These are phyloP conservation scores for Sporothrix pallida DNA, from an alignment of 2,329 filamentous ascomycete genomes.

Conservation along the genomic window DNA sequence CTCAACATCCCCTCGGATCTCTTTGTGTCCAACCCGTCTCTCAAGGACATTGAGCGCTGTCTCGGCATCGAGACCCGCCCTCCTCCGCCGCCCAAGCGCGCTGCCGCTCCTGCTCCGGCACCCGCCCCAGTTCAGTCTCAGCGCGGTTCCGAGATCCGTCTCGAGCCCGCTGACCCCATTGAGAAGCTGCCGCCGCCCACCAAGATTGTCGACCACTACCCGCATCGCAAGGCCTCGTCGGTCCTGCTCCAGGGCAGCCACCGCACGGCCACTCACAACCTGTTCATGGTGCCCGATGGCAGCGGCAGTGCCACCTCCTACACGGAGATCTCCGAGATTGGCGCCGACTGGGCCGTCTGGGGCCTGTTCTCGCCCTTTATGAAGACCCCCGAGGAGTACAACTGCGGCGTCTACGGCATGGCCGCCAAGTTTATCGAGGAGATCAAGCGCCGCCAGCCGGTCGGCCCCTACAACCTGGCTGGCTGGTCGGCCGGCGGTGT, in stretches of 20 bases:
- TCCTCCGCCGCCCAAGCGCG: constrained; percentile 36
- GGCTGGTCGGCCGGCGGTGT: constrained; percentile 82
- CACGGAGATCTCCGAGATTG: constrained; percentile 62
- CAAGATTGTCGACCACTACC: constrained; percentile 51
- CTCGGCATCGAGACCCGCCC: constrained; percentile 59
- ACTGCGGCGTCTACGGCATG: constrained; percentile 69
- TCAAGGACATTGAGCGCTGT: constrained; percentile 68
- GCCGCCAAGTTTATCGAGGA: constrained; percentile 69
- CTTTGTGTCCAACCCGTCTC: constrained; percentile 64
- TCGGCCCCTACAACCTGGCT: constrained; percentile 69
- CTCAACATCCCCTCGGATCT: constrained; percentile 64
- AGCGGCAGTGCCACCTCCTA: constrained; percentile 71
- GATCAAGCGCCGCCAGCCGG: constrained; percentile 72
- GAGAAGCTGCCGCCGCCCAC: constrained; percentile 49
- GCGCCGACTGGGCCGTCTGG: constrained; percentile 54
- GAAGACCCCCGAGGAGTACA: constrained; percentile 69
- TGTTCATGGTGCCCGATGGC: constrained; percentile 63
- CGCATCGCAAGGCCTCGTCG: constrained; percentile 57
- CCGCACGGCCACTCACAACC: constrained; percentile 53
- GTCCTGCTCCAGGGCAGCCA: constrained; percentile 58
- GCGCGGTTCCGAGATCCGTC: constrained; percentile 43
- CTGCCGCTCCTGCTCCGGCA: constrained; percentile 38
- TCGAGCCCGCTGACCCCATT: constrained; percentile 49
- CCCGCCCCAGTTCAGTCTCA: constrained; percentile 22
- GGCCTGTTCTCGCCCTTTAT: constrained; percentile 73